Conservation (phyloP, 495 filamentous ascomycete genomes). For the Penicillium ochrochloron region DNA sequence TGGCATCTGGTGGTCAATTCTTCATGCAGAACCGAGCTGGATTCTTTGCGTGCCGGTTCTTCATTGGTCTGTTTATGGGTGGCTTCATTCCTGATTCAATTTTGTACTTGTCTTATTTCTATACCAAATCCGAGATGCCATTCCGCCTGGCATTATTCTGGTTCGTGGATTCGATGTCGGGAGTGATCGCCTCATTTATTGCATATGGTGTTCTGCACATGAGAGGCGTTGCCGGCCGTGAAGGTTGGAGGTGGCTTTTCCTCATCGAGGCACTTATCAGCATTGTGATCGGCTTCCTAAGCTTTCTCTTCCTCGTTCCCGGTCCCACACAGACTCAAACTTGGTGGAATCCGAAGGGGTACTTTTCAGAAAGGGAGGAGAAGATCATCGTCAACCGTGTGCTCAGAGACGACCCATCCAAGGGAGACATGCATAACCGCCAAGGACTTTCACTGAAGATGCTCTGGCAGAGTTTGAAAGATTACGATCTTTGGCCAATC, state of each 20-base stretch:
- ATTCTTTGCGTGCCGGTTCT: constrained; percentile 36
- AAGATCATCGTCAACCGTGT: constrained; percentile 73
- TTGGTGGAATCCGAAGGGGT: constrained; percentile 68
- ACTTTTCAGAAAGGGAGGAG: constrained; percentile 68
- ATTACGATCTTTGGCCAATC: constrained; percentile 71
- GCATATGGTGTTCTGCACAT: constrained; percentile 55
- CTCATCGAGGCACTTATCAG: constrained; percentile 58
- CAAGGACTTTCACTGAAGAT: constrained; percentile 58
- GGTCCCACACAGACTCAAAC: constrained; percentile 59
- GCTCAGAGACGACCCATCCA: constrained; percentile 70
- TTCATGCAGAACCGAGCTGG: constrained; percentile 32
- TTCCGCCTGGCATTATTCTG: constrained; percentile 66
- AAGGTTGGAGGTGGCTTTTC: constrained; percentile 52
- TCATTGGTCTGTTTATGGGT: constrained; percentile 37
- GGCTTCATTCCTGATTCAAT: constrained; percentile 42
- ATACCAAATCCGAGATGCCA: constrained; percentile 64
- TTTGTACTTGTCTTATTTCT: constrained; percentile 73
- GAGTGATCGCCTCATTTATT: constrained; percentile 48
- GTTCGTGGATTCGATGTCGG: constrained; percentile 59
- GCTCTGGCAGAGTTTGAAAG: constrained; percentile 58
- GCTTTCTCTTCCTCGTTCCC: constrained; percentile 57
- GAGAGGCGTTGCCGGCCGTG: constrained; percentile 36
- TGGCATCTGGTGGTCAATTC: constrained; percentile 34
- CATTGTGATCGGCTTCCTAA: constrained; percentile 54
- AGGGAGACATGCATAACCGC: constrained; percentile 61